A percentile compares a stretch with the other conserved stretches of the same genome.
Conservation (phyloP, 2,329 filamentous ascomycete species). For the Neopestalotiopsis sp. region DNA sequence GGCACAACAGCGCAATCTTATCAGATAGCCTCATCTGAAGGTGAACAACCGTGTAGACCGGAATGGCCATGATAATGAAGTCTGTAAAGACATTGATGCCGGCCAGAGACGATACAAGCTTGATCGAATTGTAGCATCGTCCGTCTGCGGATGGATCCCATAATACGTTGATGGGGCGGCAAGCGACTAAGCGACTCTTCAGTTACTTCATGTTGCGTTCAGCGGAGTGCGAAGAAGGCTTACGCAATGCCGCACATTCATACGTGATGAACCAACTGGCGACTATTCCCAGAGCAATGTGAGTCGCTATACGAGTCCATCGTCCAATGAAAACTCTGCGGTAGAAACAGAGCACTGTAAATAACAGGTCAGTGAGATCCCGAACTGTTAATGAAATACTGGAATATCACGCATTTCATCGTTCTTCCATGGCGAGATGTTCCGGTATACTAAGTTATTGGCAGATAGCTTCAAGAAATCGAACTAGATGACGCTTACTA, state of each 20-base stretch:
- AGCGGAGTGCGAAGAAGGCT: not conserved
- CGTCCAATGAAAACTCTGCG: not conserved
- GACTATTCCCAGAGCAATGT: not conserved
- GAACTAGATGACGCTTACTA: not conserved
- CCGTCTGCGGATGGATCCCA: not conserved
- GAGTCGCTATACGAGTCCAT: not conserved
- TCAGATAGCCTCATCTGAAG: conserved; percentile 1
- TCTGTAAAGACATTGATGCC: conserved; percentile 2
- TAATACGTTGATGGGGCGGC: not conserved
- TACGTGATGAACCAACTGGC: conserved; percentile 7
- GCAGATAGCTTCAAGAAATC: too few species aligned
- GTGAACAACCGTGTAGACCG: not conserved
- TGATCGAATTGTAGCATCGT: not conserved
- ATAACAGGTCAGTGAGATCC: not conserved
- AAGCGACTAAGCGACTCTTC: not conserved
- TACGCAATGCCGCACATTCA: conserved; percentile 1
- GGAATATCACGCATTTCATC: too few species aligned
- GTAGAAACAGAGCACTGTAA: conserved; percentile 4
- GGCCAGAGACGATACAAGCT: not conserved
- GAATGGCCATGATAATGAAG: not conserved
- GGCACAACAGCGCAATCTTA: not conserved
- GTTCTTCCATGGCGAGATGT: not conserved
- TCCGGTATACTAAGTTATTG: too few species aligned
- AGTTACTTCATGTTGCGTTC: not conserved
- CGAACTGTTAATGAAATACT: too few species aligned